These are phyloP conservation scores for Citrullus colocynthis DNA, from an alignment of 306 rosid genomes.

Conservation along the genomic window DNA sequence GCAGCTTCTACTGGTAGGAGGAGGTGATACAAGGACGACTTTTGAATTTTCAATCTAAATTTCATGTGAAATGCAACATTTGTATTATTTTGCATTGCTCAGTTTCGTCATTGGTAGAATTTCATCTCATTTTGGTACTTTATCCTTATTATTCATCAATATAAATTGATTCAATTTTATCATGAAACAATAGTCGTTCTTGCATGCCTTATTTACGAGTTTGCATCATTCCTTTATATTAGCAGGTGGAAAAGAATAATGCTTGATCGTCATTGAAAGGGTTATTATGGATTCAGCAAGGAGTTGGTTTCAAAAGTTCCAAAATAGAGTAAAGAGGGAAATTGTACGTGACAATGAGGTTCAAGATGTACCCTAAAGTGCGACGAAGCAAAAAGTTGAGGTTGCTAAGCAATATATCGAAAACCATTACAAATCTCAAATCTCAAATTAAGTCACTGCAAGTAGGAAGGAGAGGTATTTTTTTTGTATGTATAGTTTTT, in stretches of 20 bases:
- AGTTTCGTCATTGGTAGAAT: neutral
- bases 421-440: conserved; percentile 70
- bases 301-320: conserved; percentile 46
- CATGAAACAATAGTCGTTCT: neutral
- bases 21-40: neutral
- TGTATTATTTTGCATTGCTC: neutral
- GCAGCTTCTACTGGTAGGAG: neutral
- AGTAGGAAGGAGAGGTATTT: conserved; percentile 74
- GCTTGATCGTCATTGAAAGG: conserved; percentile 10
- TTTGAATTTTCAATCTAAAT: neutral
- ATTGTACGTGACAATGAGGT: conserved; percentile 13
- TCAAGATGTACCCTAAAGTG: conserved; percentile 39
- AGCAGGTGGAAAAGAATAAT: conserved; percentile 7
- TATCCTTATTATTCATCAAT: neutral
- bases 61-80: neutral
- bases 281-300: conserved; percentile 39
- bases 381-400: conserved; percentile 55
- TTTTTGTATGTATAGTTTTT: neutral
- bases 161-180: neutral
- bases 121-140: neutral
- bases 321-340: conserved; percentile 23
- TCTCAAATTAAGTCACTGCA: conserved; percentile 71
- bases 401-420: conserved; percentile 88
- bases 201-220: neutral
- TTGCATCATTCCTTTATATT: neutral